A percentile compares a stretch with the other conserved stretches of the same genome.
These are phyloP conservation scores for Aspergillus hiratsukae DNA, from an alignment of 2,329 filamentous ascomycete genomes.

Conservation along the genomic window DNA sequence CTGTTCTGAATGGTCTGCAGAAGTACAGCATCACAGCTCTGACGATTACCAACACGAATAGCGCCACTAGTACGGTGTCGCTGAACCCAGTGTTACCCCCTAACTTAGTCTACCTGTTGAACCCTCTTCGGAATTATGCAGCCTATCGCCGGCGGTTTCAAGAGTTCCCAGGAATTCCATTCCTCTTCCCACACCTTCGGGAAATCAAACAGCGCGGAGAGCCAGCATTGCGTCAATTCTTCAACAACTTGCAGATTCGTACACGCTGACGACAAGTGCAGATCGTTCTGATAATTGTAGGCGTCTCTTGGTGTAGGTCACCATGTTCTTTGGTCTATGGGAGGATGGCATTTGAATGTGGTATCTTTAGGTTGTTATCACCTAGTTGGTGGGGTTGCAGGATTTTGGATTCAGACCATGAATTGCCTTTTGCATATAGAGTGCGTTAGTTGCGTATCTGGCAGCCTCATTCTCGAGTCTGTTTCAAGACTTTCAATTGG, in stretches of 20 bases:
- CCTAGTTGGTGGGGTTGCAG: neutral
- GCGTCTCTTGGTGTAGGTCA: neutral
- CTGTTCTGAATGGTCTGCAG: slow-evolving; percentile 34
- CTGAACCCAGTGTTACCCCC: slow-evolving; percentile 22
- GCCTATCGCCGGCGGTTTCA: slow-evolving; percentile 32
- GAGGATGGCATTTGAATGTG: neutral
- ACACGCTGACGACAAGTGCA: slow-evolving; percentile 19
- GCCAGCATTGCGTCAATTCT: slow-evolving; percentile 23
- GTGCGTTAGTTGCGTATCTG: neutral
- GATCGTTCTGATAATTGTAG: neutral
- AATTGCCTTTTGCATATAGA: neutral
- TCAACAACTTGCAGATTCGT: slow-evolving; percentile 20
- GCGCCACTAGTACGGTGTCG: slow-evolving; percentile 14
- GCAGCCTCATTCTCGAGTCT: neutral
- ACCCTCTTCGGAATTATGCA: slow-evolving; percentile 31
- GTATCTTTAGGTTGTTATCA: neutral
- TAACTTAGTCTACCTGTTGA: slow-evolving; percentile 22
- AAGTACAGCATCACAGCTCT: slow-evolving; percentile 26
- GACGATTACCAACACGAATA: slow-evolving; percentile 11
- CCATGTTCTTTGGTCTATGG: neutral
- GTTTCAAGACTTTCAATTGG: neutral
- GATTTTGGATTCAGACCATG: neutral
- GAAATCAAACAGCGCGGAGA: slow-evolving; percentile 29
- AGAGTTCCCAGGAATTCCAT: slow-evolving; percentile 33
- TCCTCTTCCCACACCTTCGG: slow-evolving; percentile 34